Evolutionary conservation across 208 protist species (phyloP).

Genomic region (Spongospora subterranea): DNA sequence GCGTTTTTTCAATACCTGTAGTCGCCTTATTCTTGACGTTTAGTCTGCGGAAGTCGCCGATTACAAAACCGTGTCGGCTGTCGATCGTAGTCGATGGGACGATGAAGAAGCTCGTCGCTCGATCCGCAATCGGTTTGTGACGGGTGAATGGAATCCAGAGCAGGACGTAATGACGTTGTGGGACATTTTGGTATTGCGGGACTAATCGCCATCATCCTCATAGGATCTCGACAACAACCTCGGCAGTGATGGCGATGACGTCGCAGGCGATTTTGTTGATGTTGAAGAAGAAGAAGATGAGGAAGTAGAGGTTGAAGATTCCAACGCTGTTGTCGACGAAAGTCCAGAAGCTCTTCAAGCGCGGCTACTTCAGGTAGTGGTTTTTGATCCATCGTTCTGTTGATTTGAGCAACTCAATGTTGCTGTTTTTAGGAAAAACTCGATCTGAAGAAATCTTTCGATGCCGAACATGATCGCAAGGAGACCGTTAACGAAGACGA

Average conservation of each 20-base stretch:
- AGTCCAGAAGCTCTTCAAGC: constrained; percentile 62
- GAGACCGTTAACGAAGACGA: constrained; percentile 20
- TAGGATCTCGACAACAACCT: constrained; percentile 69
- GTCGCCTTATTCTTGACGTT: neutral
- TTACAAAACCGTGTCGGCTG: neutral
- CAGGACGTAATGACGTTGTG: neutral
- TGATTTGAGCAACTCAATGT: neutral
- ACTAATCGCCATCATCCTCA: neutral
- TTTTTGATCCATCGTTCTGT: constrained; percentile 55
- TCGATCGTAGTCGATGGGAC: constrained; percentile 58
- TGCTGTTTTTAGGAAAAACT: neutral
- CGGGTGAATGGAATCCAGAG: constrained; percentile 85
- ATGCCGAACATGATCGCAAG: constrained; percentile 15
- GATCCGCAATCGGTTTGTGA: constrained; percentile 91
- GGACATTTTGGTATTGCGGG: neutral
- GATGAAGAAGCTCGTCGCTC: constrained; percentile 71
- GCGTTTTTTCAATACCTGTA: neutral
- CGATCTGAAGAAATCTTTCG: constrained; percentile 58
- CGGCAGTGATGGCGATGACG: constrained; percentile 75
- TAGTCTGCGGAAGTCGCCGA: neutral
- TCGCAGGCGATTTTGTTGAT: constrained; percentile 25
- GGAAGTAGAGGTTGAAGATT: constrained; percentile 48
- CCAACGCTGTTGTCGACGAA: constrained; percentile 44
- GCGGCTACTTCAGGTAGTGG: constrained; percentile 2
- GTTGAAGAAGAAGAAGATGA: constrained; percentile 38